Evolutionary conservation across 2,329 filamentous ascomycete species (phyloP), one percentile per base, ranked within the genome.

Genomic region (Neobulgaria alba): DNA sequence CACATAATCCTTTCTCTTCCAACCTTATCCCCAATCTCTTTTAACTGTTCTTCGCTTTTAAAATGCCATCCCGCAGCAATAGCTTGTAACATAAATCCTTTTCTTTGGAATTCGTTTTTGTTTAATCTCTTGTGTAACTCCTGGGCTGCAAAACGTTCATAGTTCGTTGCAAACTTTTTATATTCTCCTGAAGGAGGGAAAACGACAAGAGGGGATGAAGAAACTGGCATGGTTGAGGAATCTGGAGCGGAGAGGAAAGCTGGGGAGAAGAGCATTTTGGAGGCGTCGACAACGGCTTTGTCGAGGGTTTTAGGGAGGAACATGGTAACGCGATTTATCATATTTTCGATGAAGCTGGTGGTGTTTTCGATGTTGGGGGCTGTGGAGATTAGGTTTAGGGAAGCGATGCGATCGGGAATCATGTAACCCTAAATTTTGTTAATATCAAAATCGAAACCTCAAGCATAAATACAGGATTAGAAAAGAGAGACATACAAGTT

Each of bases 1-100:
- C 94, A 75, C 52, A 85, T 61, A 49, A 95, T 89, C 21, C 86
- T 67, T 49, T 82, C 74, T 39, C 84, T 70, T 0, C 85, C 85
- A 1, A 95, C 72, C 19, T 61, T 63, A 50, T 87, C 77, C 0
- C 72, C 82, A 47, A 94, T 67, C 46, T 71, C 65, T 49, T 63
- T 64, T 33, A 94, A 62, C 62, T 93, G 81, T 44, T 65, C 71
- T 0, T 73, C 60, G 10, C 71, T 77, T 68, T 94, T 94, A 61
- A 76, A 66, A 61, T 95, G 88, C 74, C 85, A 85, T 1, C 78
- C 83, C 0, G 82, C 85, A 1, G 87, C 88, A 37, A 86, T 67
- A 2, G 85, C 73, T 65, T 95, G 88, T 51, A 85, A 67, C 21
- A 92, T 57, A 60, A 92, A 87, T 1, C 84, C 85, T 21, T 67